These are phyloP conservation scores for Coemansia sp. DNA, from an alignment of 192 early-diverging fungal genomes.

Conservation along the genomic window DNA sequence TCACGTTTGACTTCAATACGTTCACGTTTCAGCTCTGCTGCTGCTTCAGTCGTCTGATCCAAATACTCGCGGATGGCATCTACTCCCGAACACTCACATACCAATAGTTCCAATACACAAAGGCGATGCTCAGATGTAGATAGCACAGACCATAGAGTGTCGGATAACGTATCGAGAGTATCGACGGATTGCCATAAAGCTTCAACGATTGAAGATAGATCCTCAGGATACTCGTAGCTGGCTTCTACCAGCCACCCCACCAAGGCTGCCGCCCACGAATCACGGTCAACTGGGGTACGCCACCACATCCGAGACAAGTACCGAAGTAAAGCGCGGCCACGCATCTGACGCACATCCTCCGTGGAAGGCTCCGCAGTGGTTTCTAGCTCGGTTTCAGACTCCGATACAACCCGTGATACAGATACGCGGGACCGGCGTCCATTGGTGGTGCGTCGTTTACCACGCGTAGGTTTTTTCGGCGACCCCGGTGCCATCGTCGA, in stretches of 20 bases:
- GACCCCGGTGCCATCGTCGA: not conserved
- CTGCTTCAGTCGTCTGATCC: conserved; percentile 70
- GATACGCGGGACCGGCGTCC: not conserved
- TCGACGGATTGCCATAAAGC: conserved; percentile 15
- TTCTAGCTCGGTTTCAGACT: not conserved
- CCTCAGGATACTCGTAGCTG: conserved; percentile 21
- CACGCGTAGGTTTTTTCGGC: not conserved
- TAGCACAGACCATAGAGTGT: conserved; percentile 24
- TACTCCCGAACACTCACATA: conserved; percentile 60
- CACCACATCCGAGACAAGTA: conserved; percentile 38
- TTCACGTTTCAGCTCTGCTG: conserved; percentile 72
- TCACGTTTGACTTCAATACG: conserved; percentile 70
- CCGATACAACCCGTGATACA: conserved; percentile 17
- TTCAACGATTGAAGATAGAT: conserved; percentile 40
- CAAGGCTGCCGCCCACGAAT: conserved; percentile 29
- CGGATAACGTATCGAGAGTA: conserved; percentile 3
- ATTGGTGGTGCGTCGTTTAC: not conserved
- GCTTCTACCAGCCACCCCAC: conserved; percentile 49
- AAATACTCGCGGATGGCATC: conserved; percentile 64
- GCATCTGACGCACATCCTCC: conserved; percentile 4
- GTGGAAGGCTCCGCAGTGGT: not conserved
- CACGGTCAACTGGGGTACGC: conserved; percentile 2
- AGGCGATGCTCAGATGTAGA: conserved; percentile 58
- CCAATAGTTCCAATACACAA: conserved; percentile 64
- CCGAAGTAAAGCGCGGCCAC: conserved; percentile 29